These are phyloP conservation scores for Phytophthora uliginosa DNA, from an alignment of 352 stramenopile species.

Conservation along the genomic window DNA sequence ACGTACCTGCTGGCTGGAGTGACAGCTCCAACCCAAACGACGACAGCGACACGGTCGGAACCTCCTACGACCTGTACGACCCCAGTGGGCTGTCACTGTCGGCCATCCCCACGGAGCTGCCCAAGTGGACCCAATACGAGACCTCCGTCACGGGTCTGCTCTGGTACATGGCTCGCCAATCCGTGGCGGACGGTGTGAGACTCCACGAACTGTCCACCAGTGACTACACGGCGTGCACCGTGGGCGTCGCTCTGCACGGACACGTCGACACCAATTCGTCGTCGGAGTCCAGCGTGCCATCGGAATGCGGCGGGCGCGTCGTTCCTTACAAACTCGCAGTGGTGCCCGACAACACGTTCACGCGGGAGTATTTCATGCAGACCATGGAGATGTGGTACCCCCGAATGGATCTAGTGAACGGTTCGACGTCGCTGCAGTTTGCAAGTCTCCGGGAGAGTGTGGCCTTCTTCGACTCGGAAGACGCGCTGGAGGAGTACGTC, in stretches of 20 bases:
- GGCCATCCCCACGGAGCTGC: conserved; percentile 37
- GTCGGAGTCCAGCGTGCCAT: conserved; percentile 42
- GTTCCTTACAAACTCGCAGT: conserved; percentile 71
- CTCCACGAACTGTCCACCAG: conserved; percentile 48
- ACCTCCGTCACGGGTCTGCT: conserved; percentile 64
- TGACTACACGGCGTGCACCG: conserved; percentile 39
- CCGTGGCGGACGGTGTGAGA: conserved; percentile 37
- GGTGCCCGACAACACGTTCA: conserved; percentile 60
- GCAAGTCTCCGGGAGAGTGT: conserved; percentile 58
- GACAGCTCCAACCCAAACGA: conserved; percentile 12
- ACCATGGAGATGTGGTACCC: conserved; percentile 69
- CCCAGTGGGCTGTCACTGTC: conserved; percentile 35
- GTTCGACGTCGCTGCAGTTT: conserved; percentile 35
- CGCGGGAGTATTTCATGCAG: conserved; percentile 67
- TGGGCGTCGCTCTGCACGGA: conserved; percentile 42
- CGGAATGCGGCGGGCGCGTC: conserved; percentile 44
- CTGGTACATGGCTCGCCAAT: conserved; percentile 49
- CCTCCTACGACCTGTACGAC: conserved; percentile 59
- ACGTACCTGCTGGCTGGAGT: conserved; percentile 63
- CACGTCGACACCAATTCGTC: conserved; percentile 44
- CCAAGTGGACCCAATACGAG: conserved; percentile 59
- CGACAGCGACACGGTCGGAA: conserved; percentile 17
- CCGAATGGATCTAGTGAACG: conserved; percentile 54
- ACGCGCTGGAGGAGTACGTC: conserved; percentile 58
- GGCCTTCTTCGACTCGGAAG: conserved; percentile 53